phyloP scores from a whole-genome alignment of 257 asterid genomes.

The Gardenia jasminoides region DNA sequence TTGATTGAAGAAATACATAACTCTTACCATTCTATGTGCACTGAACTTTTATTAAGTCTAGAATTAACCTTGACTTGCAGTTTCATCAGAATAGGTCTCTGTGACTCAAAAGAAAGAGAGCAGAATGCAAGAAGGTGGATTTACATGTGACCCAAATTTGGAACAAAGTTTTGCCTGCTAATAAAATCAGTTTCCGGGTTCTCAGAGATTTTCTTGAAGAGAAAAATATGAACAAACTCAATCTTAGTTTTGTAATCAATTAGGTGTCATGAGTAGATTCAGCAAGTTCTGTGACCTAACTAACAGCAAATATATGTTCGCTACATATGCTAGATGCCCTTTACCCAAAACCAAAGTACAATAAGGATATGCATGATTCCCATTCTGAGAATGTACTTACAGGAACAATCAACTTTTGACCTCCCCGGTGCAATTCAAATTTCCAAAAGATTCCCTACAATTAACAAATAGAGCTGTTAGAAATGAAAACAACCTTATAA shows the following conservation, averaged over 20 bases:
- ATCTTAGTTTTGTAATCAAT: background rate
- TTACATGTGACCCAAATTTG: background rate
- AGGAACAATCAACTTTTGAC: slow-evolving; percentile 88
- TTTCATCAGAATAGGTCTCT: background rate
- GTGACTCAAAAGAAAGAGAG: background rate
- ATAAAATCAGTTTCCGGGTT: background rate
- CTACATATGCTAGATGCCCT: background rate
- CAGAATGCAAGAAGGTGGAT: background rate
- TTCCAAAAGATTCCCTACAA: slow-evolving; percentile 84
- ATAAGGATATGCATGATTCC: background rate
- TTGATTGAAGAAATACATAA: background rate
- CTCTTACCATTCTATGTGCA: background rate
- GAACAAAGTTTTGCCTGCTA: background rate
- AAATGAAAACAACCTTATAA: background rate
- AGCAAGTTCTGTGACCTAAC: background rate
- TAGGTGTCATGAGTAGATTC: background rate
- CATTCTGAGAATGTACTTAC: slow-evolving; percentile 52
- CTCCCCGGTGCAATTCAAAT: slow-evolving; percentile 88
- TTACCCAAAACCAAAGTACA: background rate
- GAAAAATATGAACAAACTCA: background rate
- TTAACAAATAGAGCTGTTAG: slow-evolving; percentile 9
- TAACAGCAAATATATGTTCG: background rate
- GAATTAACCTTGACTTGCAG: background rate
- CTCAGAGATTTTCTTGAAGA: background rate
- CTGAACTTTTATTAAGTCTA: background rate